Percentiles rank a stretch among this genome's conserved stretches.
phyloP scores from a whole-genome alignment of 768 basidiomycete genomes.

The Kwoniella pini region DNA sequence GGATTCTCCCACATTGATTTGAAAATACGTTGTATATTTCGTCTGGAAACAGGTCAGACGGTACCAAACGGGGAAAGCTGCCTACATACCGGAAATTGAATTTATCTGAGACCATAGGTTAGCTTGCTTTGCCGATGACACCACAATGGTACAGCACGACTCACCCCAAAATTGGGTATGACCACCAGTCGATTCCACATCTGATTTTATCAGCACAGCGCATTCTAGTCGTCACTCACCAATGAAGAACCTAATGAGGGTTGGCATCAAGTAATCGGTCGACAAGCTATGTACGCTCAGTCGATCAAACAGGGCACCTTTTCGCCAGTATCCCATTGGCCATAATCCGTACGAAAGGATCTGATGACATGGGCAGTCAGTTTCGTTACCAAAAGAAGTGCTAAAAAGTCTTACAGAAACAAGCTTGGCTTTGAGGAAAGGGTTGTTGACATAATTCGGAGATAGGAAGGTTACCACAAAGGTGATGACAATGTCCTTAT shows the following conservation, averaged over 20 bases:
- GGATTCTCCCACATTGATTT: constrained; percentile 91
- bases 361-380: constrained; percentile 21
- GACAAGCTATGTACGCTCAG: constrained; percentile 83
- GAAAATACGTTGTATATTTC: constrained; percentile 83
- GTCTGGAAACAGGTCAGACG: constrained; percentile 57
- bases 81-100: constrained; percentile 28
- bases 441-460: constrained; percentile 98
- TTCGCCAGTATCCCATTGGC: constrained; percentile 51
- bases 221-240: constrained; percentile 59
- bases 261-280: constrained; percentile 82
- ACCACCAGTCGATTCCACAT: constrained; percentile 96
- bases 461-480: constrained; percentile 91
- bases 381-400: not conserved
- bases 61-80: constrained; percentile 11
- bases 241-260: constrained; percentile 90
- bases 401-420: constrained; percentile 66
- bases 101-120: no score
- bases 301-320: constrained; percentile 69
- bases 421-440: constrained; percentile 93
- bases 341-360: constrained; percentile 51
- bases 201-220: constrained; percentile 56
- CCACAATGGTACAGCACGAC: constrained; percentile 54
- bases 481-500: constrained; percentile 80
- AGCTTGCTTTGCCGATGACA: no score
- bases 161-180: constrained; percentile 99